Base-by-base conservation (phyloP, 768 basidiomycete species). In the Sporobolomyces pararoseus region DNA sequence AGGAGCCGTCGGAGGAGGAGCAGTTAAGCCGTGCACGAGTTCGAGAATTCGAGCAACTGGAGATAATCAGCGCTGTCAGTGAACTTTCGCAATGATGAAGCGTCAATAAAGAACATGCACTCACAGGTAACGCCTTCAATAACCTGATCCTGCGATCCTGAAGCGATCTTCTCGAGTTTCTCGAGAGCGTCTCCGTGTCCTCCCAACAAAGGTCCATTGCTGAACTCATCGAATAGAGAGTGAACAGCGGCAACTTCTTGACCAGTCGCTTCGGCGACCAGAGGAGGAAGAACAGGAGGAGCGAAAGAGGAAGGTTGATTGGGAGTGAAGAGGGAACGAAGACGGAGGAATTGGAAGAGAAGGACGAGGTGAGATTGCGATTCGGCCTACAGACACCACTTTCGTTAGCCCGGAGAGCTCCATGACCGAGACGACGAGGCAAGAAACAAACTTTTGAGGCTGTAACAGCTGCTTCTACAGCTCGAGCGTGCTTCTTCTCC, bases 321-420 rank as follows among this genome's bases (percentile, higher is more conserved):
- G 5, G 73, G 72, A 54, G 53, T 31, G 71, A 73, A 74, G 47
- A 77, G 70, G 14, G 68, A 49, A 72, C 74, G 71, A 29, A 78
- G 70, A 65, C 71, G 77, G 10, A 78, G 61, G 77, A 78, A 78
- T 32, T 77, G 76, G 68, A 74, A 68, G 27, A 76, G 72, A 53
- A 75, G 65, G 32, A 71, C 51, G 46, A 75, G 66, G 17, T 68
- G 63, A 23, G 67, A 61, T 46, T 76, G 67, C 16, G 68, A 23
- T 35, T 68, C 59, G 42, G 65, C 17, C 73, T 73, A 62, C 47
- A 17, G 35, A 9, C 39, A 7, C 0, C 23, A 21, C n/a, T 25
- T 6, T 27, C 17, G 62, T 55, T 29, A 21, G 1, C 21, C 34
- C 37, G 19, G 53, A 21, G 6, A 25, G 17, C 6, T n/a, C n/a